phyloP scores from a whole-genome alignment of 2,329 filamentous ascomycete genomes.

The Cytospora chrysosperma region DNA sequence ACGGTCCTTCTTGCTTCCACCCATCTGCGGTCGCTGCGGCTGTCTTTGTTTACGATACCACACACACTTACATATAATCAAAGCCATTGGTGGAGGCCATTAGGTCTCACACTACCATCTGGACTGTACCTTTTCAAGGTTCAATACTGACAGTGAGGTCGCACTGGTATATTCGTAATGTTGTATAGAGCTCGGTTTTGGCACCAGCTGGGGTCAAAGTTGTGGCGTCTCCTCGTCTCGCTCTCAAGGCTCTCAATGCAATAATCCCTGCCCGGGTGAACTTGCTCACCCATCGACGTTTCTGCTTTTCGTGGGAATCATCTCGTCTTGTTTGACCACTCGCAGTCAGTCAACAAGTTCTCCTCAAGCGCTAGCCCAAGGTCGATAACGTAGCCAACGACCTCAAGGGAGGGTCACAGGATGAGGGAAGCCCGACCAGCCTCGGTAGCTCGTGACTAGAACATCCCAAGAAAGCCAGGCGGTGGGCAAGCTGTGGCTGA shows the following conservation, averaged over 20 bases:
- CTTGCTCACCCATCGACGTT: slow-evolving; percentile 7
- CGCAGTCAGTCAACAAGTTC: too few relatives aligned
- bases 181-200: neutral
- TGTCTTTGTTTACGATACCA: slow-evolving; percentile 19
- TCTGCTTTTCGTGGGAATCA: neutral
- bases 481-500: neutral
- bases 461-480: too few relatives aligned
- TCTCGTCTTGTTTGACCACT: neutral
- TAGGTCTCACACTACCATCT: neutral
- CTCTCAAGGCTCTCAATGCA: slow-evolving; percentile 39
- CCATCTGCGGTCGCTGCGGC: neutral
- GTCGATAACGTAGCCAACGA: neutral
- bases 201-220: neutral
- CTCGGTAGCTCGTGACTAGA: too few relatives aligned
- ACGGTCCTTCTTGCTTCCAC: neutral
- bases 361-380: neutral
- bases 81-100: neutral
- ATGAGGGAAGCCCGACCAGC: neutral
- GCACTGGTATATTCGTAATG: neutral
- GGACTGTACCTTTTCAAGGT: neutral
- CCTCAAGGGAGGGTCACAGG: neutral
- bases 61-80: slow-evolving; percentile 7
- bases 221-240: neutral
- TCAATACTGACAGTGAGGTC: neutral
- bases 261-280: slow-evolving; percentile 49